Evolutionary conservation across 2,329 filamentous ascomycete species (phyloP).

Genomic region (Epichloe sibirici): DNA sequence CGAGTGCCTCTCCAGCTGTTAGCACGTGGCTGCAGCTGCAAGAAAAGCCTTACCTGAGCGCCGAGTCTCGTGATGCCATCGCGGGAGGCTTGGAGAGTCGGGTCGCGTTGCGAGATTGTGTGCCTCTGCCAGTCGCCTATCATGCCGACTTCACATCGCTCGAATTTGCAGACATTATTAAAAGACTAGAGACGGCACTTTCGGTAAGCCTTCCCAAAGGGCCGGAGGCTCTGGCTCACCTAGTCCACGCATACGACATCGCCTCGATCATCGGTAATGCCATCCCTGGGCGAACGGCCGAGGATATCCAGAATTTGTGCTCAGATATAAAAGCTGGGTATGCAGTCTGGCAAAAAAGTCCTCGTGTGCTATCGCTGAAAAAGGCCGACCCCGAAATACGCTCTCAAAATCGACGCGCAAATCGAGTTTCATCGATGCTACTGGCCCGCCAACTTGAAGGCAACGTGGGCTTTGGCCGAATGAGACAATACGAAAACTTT

Average conservation of each 20-base stretch:
- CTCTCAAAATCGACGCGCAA: conserved; percentile 7
- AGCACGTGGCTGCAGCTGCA: conserved; percentile 3
- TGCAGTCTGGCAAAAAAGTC: conserved; percentile 2
- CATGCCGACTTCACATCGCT: conserved; percentile 34
- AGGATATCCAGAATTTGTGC: conserved; percentile 21
- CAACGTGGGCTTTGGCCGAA: conserved; percentile 28
- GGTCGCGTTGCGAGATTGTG: conserved; percentile 2
- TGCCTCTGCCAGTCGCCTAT: conserved; percentile 12
- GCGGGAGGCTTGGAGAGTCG: conserved; percentile 11
- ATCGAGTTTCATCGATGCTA: conserved; percentile 28
- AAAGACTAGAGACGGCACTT: conserved; percentile 11
- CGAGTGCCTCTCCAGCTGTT: not conserved
- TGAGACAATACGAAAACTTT: conserved; percentile 31
- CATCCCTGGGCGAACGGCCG: conserved; percentile 13
- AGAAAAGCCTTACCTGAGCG: conserved; percentile 15
- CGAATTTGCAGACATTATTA: conserved; percentile 22
- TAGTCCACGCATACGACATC: conserved; percentile 13
- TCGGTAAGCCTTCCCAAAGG: conserved; percentile 8
- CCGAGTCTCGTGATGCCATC: conserved; percentile 17
- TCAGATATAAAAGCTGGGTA: conserved; percentile 17
- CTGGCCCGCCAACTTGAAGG: conserved; percentile 38
- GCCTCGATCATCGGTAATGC: conserved; percentile 11
- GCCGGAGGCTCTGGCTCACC: conserved; percentile 9
- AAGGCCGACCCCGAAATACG: conserved; percentile 7
- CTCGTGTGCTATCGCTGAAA: conserved; percentile 15